Evolutionary conservation across 345 rosid species (phyloP).

Genomic region (Aurinia saxatilis): DNA sequence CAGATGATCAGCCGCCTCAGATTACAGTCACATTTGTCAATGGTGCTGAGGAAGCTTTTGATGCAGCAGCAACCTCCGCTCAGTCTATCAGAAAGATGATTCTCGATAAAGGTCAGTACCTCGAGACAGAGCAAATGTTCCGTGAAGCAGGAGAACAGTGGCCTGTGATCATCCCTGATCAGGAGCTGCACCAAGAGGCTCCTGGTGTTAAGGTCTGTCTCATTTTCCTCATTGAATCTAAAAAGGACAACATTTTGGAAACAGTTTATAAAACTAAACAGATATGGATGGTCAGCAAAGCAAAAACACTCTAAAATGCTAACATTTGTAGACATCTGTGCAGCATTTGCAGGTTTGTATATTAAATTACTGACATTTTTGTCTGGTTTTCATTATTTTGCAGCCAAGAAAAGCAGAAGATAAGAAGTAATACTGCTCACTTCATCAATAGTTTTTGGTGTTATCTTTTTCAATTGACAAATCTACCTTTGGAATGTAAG

Average conservation of each 20-base stretch:
- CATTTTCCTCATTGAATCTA: not conserved
- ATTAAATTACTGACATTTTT: not conserved
- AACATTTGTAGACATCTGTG: not conserved
- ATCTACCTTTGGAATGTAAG: not conserved
- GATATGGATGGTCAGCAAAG: not conserved
- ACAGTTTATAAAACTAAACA: not conserved
- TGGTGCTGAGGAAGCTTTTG: constrained; percentile 73
- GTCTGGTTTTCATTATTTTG: not conserved
- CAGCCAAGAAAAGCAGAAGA: constrained; percentile 87
- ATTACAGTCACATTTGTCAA: constrained; percentile 78
- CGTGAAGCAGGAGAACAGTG: constrained; percentile 87
- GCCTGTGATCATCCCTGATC: constrained; percentile 80
- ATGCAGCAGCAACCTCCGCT: constrained; percentile 69
- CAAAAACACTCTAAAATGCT: not conserved
- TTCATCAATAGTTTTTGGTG: not conserved
- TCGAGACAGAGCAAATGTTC: constrained; percentile 91
- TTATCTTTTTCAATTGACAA: not conserved
- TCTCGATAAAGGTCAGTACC: constrained; percentile 66
- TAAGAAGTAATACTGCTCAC: constrained; percentile 33
- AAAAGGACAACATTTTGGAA: not conserved
- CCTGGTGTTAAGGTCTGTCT: constrained; percentile 71
- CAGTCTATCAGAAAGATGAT: constrained; percentile 73
- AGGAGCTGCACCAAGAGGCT: constrained; percentile 53
- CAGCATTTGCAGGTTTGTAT: not conserved
- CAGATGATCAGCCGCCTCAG: constrained; percentile 78